Conservation (phyloP, 2,329 filamentous ascomycete species). For the Fusarium incarnatum region DNA sequence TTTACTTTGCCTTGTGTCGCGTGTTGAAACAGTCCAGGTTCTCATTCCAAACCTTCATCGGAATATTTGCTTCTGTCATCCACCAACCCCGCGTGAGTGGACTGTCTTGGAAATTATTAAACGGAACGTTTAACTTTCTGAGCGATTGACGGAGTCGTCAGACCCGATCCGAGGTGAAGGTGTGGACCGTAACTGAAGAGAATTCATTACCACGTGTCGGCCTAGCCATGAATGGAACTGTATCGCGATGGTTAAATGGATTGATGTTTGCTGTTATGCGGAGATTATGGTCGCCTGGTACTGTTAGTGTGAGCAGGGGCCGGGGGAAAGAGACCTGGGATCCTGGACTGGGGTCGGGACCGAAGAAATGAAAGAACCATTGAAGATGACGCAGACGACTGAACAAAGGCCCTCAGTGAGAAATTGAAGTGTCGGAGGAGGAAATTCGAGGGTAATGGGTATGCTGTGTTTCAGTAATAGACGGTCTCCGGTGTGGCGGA, state of each 20-base stretch:
- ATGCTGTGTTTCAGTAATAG: constrained; percentile 21
- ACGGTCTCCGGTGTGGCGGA: constrained; percentile 27
- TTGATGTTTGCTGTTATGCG: constrained; percentile 28
- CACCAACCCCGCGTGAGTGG: constrained; percentile 25
- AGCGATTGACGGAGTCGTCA: constrained; percentile 12
- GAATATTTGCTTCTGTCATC: constrained; percentile 19
- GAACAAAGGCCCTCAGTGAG: constrained; percentile 7
- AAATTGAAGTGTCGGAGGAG: neutral
- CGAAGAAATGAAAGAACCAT: constrained; percentile 5
- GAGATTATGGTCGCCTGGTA: constrained; percentile 40
- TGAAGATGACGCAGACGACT: constrained; percentile 33
- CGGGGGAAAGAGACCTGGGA: constrained; percentile 28
- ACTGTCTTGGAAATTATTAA: constrained; percentile 32
- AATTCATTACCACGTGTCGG: constrained; percentile 19
- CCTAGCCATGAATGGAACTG: constrained; percentile 23
- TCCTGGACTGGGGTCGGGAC: constrained; percentile 9
- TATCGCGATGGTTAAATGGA: constrained; percentile 37
- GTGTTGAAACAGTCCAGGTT: constrained; percentile 9
- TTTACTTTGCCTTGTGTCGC: constrained; percentile 14
- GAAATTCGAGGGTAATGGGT: neutral
- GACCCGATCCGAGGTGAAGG: constrained; percentile 2
- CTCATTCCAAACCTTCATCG: constrained; percentile 17
- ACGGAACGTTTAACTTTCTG: constrained; percentile 28
- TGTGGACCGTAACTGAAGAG: constrained; percentile 4
- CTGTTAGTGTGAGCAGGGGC: constrained; percentile 38